These are phyloP conservation scores for Xylaria sp. DNA, from an alignment of 2,329 filamentous ascomycete species.

Conservation along the genomic window DNA sequence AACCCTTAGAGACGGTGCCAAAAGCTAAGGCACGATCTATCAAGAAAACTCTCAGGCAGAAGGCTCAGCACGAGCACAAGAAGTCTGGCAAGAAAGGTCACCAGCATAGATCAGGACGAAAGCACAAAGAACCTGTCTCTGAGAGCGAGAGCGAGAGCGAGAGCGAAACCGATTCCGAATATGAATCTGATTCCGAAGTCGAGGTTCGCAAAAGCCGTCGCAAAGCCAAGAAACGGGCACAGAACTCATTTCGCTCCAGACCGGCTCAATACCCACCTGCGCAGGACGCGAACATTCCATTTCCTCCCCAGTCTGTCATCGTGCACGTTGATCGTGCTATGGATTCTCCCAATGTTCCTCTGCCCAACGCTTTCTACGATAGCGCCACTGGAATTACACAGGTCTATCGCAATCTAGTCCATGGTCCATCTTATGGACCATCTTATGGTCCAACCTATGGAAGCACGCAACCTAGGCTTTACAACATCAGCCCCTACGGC, in stretches of 20 bases:
- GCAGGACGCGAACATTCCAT: slow-evolving; percentile 41
- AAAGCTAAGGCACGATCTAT: slow-evolving; percentile 9
- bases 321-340: slow-evolving; percentile 53
- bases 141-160: neutral
- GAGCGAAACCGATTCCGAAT: slow-evolving; percentile 6
- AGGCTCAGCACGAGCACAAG: neutral
- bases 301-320: slow-evolving; percentile 44
- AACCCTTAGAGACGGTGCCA: slow-evolving; percentile 9
- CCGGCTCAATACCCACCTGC: slow-evolving; percentile 16
- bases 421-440: too few species aligned
- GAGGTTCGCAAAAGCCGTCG: slow-evolving; percentile 5
- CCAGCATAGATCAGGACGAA: slow-evolving; percentile 11
- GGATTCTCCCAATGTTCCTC: slow-evolving; percentile 47
- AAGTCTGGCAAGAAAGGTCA: neutral
- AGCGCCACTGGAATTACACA: slow-evolving; percentile 46
- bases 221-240: slow-evolving; percentile 7
- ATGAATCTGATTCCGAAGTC: slow-evolving; percentile 15
- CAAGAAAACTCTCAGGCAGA: slow-evolving; percentile 1
- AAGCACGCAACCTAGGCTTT: slow-evolving; percentile 43
- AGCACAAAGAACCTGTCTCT: slow-evolving; percentile 10
- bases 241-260: slow-evolving; percentile 8
- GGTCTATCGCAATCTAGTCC: slow-evolving; percentile 39
- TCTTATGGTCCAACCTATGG: slow-evolving; percentile 48
- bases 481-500: slow-evolving; percentile 37
- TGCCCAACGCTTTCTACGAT: slow-evolving; percentile 57